phyloP scores from a whole-genome alignment of 768 basidiomycete genomes.

The Strobilomyces echinocephalus region DNA sequence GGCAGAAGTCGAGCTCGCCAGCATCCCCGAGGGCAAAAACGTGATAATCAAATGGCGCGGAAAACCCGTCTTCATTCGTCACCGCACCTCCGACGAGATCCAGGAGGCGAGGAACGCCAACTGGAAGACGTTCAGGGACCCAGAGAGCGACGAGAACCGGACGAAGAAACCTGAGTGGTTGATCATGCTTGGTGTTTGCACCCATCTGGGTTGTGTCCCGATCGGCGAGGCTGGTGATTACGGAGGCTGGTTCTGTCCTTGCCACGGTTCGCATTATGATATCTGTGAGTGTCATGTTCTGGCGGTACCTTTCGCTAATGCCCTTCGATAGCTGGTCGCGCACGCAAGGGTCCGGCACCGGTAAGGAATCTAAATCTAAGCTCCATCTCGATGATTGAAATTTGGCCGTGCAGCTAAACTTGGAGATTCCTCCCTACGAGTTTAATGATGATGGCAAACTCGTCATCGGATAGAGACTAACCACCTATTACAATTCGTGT shows the following conservation, averaged over 20 bases:
- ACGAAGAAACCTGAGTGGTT: constrained; percentile 96
- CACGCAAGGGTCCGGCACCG: constrained; percentile 94
- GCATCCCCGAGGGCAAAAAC: constrained; percentile 96
- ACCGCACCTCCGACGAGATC: constrained; percentile 88
- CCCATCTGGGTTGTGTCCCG: constrained; percentile 97
- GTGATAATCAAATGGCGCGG: constrained; percentile 99
- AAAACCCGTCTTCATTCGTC: constrained; percentile 99
- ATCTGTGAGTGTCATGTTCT: constrained; percentile 61
- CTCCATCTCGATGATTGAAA: constrained; percentile 6
- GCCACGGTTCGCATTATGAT: constrained; percentile 98
- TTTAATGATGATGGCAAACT: constrained; percentile 87
- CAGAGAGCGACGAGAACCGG: constrained; percentile 83
- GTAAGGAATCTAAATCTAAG: constrained; percentile 40
- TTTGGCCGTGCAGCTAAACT: constrained; percentile 61
- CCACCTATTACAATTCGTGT: constrained; percentile 13
- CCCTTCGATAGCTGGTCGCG: constrained; percentile 69
- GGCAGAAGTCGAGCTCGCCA: constrained; percentile 86
- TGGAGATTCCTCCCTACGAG: constrained; percentile 87
- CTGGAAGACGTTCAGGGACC: constrained; percentile 88
- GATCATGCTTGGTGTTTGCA: constrained; percentile 91
- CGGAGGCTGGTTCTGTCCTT: constrained; percentile 99
- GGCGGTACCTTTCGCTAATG: constrained; percentile 9
- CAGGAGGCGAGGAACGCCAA: constrained; percentile 83
- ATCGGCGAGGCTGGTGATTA: constrained; percentile 97
- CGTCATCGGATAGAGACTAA: constrained; percentile 62